phyloP scores from a whole-genome alignment of 1,284 basidiomycete species.

The Marasmius sp. region DNA sequence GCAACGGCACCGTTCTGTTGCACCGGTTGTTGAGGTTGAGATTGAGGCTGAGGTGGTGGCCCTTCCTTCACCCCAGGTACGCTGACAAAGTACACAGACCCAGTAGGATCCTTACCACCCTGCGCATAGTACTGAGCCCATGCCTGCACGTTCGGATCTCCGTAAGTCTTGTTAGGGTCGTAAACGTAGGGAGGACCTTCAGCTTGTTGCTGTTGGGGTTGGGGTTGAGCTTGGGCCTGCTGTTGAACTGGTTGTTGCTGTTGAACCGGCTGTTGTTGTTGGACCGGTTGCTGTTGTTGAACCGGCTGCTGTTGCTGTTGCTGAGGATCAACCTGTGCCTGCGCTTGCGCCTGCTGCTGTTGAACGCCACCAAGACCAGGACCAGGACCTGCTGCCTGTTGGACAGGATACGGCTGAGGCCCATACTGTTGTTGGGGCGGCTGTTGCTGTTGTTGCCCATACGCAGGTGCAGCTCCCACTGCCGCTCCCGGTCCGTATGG shows the following conservation, averaged over 20 bases:
- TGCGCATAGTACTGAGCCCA: conserved; percentile 82
- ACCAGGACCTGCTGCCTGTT: conserved; percentile 21
- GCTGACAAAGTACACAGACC: conserved; percentile 72
- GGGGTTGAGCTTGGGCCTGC: conserved; percentile 14
- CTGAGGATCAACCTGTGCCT: conserved; percentile 27
- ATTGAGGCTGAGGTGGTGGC: conserved; percentile 11
- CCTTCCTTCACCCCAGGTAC: conserved; percentile 67
- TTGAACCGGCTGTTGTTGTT: conserved; percentile 24
- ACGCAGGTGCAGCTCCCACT: conserved; percentile 16
- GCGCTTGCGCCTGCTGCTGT: conserved; percentile 25
- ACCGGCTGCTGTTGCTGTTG: conserved; percentile 18
- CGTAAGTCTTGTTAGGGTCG: conserved; percentile 63
- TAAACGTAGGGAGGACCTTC: conserved; percentile 67
- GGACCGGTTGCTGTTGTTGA: conserved; percentile 8
- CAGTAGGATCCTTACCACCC: conserved; percentile 68
- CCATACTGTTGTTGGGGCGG: conserved; percentile 22
- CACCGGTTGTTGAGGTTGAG: conserved; percentile 8
- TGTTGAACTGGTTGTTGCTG: conserved; percentile 21
- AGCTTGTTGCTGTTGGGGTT: conserved; percentile 9
- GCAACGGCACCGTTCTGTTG: not conserved
- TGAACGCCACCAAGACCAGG: conserved; percentile 20
- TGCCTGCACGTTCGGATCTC: conserved; percentile 73
- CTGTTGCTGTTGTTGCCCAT: conserved; percentile 15
- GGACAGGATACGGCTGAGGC: conserved; percentile 16
- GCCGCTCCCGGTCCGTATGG: conserved; percentile 15